phyloP scores from a whole-genome alignment of 495 filamentous ascomycete genomes.

The Hypoxylon lienhwacheense region DNA sequence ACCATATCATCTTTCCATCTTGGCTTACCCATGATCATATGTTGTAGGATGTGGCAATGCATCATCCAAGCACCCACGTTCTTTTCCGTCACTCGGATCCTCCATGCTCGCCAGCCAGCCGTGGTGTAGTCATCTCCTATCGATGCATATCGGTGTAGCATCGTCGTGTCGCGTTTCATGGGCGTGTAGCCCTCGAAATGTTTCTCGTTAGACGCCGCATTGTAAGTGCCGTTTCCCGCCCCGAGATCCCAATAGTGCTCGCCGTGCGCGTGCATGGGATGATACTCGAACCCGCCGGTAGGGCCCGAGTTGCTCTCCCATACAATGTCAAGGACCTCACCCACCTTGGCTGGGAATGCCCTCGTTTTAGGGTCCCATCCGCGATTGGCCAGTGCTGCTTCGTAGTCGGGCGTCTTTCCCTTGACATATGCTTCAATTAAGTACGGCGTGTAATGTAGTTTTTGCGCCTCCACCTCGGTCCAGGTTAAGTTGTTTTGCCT shows the following conservation, averaged over 20 bases:
- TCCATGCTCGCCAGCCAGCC: slow-evolving; percentile 62
- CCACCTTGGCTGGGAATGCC: slow-evolving; percentile 57
- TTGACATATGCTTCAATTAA: slow-evolving; percentile 59
- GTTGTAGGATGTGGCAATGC: slow-evolving; percentile 63
- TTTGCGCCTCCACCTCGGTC: slow-evolving; percentile 46
- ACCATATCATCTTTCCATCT: background rate
- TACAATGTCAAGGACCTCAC: slow-evolving; percentile 66
- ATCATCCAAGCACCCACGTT: slow-evolving; percentile 64
- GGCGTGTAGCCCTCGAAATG: slow-evolving; percentile 48
- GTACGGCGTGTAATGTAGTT: slow-evolving; percentile 45
- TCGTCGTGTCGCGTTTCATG: slow-evolving; percentile 57
- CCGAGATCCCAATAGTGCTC: slow-evolving; percentile 63
- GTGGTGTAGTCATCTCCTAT: slow-evolving; percentile 42
- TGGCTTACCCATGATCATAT: slow-evolving; percentile 55
- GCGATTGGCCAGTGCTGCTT: slow-evolving; percentile 46
- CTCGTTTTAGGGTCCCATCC: slow-evolving; percentile 57
- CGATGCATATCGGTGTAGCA: slow-evolving; percentile 54
- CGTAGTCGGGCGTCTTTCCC: slow-evolving; percentile 46
- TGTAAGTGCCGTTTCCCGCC: slow-evolving; percentile 57
- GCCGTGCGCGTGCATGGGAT: slow-evolving; percentile 65
- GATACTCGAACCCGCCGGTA: slow-evolving; percentile 54
- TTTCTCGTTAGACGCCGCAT: slow-evolving; percentile 55
- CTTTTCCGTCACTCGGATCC: slow-evolving; percentile 48
- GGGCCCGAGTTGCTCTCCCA: slow-evolving; percentile 55
- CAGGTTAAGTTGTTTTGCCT: slow-evolving; percentile 53